These are phyloP conservation scores for Ophiocordyceps camponoti-leonardi DNA, from an alignment of 2,329 filamentous ascomycete species.

Conservation along the genomic window DNA sequence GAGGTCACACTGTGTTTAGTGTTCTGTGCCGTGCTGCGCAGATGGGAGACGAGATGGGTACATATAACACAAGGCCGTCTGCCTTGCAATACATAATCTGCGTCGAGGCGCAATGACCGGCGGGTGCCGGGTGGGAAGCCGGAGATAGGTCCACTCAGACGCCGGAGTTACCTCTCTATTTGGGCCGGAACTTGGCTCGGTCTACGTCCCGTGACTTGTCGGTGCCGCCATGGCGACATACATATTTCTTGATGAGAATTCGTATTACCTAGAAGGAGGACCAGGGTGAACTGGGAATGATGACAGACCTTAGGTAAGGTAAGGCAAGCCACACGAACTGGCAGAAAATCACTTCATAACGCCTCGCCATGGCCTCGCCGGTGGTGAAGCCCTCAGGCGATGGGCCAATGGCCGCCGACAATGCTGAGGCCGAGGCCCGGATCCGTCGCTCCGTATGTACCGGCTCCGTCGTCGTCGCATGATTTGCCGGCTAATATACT, in stretches of 20 bases:
- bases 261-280: not conserved
- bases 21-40: not conserved
- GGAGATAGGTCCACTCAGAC: too few species aligned
- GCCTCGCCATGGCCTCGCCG: not conserved
- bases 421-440: not conserved
- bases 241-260: not conserved
- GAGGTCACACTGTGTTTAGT: not conserved
- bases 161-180: too few species aligned
- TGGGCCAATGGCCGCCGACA: not conserved
- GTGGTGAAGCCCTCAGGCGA: not conserved
- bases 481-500: too few species aligned
- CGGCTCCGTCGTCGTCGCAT: too few species aligned
- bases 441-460: constrained; percentile 1
- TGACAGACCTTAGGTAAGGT: not conserved
- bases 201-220: not conserved
- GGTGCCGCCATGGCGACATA: not conserved
- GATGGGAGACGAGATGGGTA: not conserved
- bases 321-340: not conserved
- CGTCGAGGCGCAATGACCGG: not conserved
- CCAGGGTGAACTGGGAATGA: not conserved
- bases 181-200: not conserved
- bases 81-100: not conserved
- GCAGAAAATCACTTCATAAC: not conserved
- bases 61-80: not conserved
- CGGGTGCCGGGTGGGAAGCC: too few species aligned